phyloP scores from a whole-genome alignment of 2,329 filamentous ascomycete species.

The Colletotrichum chlorophyti region DNA sequence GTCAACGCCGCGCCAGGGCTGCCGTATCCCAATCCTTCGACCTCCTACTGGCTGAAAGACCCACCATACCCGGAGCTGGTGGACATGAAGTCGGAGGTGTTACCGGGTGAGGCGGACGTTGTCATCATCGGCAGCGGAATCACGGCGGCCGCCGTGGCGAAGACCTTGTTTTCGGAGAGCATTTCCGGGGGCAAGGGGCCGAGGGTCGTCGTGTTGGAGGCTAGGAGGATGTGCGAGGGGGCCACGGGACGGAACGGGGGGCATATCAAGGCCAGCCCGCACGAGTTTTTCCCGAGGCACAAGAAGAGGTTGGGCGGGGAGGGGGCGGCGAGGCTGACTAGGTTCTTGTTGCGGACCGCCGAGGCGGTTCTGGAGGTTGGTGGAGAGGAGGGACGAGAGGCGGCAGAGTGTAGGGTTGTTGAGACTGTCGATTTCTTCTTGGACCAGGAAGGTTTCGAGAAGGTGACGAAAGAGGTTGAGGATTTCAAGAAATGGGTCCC shows the following conservation, averaged over 20 bases:
- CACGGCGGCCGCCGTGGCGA: conserved; percentile 50
- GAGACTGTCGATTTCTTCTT: conserved; percentile 55
- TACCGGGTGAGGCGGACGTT: conserved; percentile 51
- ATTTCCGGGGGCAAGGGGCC: neutral
- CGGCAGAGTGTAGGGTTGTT: conserved; percentile 50
- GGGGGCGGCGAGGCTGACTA: conserved; percentile 46
- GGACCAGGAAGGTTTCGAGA: conserved; percentile 42
- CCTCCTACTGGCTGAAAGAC: conserved; percentile 53
- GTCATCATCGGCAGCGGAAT: conserved; percentile 64
- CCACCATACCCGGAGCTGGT: conserved; percentile 50
- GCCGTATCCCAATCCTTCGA: conserved; percentile 48
- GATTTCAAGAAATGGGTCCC: conserved; percentile 46
- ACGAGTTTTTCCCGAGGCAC: conserved; percentile 47
- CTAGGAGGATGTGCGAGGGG: conserved; percentile 54
- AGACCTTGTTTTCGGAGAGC: conserved; percentile 31
- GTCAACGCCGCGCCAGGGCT: conserved; percentile 43
- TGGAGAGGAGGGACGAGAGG: conserved; percentile 35
- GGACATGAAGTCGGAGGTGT: conserved; percentile 37
- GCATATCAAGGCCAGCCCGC: conserved; percentile 54
- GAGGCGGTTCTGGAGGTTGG: conserved; percentile 47
- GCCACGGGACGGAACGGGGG: conserved; percentile 62
- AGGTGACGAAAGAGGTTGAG: conserved; percentile 39
- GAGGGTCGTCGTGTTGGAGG: conserved; percentile 56
- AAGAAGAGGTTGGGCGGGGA: conserved; percentile 39
- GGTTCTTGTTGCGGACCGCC: conserved; percentile 53